A percentile compares a stretch with the other conserved stretches of the same genome.
These are phyloP conservation scores for Pochonia chlamydosporia DNA, from an alignment of 2,329 filamentous ascomycete species.

Conservation along the genomic window DNA sequence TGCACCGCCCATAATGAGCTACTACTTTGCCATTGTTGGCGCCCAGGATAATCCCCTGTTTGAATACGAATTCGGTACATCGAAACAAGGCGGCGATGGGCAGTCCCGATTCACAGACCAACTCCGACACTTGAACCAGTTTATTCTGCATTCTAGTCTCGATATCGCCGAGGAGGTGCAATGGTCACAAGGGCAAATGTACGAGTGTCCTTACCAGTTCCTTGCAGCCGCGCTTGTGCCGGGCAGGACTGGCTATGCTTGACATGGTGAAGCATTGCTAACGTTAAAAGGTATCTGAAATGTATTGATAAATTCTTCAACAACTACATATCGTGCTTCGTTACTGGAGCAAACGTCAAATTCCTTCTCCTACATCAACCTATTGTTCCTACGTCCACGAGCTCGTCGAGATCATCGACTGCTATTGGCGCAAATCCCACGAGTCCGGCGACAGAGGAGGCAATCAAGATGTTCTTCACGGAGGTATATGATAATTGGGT, in stretches of 20 bases:
- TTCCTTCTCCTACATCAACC: conserved; percentile 93
- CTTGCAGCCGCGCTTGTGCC: too few relatives aligned
- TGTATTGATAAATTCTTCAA: conserved; percentile 96
- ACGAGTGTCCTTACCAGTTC: conserved; percentile 19
- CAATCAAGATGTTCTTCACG: conserved; percentile 86
- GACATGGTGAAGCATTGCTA: background rate
- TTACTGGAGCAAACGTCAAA: conserved; percentile 86
- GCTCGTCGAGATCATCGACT: conserved; percentile 54
- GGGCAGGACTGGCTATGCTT: background rate
- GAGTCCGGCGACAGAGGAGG: conserved; percentile 87
- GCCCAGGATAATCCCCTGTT: conserved; percentile 95
- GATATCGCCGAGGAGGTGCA: conserved; percentile 96
- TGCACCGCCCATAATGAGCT: conserved; percentile 64
- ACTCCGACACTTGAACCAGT: conserved; percentile 91
- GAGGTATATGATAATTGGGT: conserved; percentile 97
- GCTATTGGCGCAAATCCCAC: conserved; percentile 79
- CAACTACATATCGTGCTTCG: conserved; percentile 89
- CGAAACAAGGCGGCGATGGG: conserved; percentile 92
- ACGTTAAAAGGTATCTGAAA: conserved; percentile 73
- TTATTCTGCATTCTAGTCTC: conserved; percentile 88
- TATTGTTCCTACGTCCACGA: conserved; percentile 32
- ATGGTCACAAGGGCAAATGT: conserved; percentile 85
- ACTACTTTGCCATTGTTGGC: conserved; percentile 96
- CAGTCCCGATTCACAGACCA: conserved; percentile 82
- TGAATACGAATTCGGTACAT: conserved; percentile 94